A percentile compares a stretch with the other conserved stretches of the same genome.
Conservation (phyloP, 78 protist genomes). For the Dictyostelium firmibasis region DNA sequence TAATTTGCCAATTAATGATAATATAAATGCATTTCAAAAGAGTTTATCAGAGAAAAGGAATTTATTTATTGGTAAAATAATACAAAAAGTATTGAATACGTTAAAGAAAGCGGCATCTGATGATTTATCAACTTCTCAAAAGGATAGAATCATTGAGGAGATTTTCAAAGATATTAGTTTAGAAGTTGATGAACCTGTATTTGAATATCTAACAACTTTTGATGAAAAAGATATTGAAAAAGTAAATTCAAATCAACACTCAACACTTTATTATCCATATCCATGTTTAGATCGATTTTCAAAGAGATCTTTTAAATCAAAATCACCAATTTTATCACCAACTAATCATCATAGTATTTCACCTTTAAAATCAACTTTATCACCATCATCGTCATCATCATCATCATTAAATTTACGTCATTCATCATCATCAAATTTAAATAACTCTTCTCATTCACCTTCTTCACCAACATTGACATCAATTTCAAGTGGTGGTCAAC, state of each 20-base stretch:
- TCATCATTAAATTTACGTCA: background rate
- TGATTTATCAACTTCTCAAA: slow-evolving; percentile 62
- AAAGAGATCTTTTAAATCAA: background rate
- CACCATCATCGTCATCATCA: background rate
- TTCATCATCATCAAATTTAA: background rate
- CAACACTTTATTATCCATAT: background rate
- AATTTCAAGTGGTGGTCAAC: background rate
- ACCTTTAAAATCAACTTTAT: background rate
- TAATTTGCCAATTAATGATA: background rate
- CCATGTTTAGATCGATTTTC: slow-evolving; percentile 37
- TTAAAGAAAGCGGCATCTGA: slow-evolving; percentile 47
- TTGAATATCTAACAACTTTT: slow-evolving; percentile 4
- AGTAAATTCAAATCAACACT: background rate
- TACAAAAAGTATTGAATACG: slow-evolving; percentile 24
- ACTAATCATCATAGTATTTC: background rate
- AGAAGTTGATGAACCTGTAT: slow-evolving; percentile 66
- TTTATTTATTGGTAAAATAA: slow-evolving; percentile 37
- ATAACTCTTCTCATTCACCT: background rate
- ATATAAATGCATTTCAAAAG: slow-evolving; percentile 1
- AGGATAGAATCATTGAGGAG: slow-evolving; percentile 48
- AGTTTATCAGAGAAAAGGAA: slow-evolving; percentile 34
- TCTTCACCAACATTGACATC: background rate
- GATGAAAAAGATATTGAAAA: background rate
- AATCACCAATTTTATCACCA: background rate
- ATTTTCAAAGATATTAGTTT: slow-evolving; percentile 24